These are phyloP conservation scores for Rhodamnia argentea DNA, from an alignment of 345 rosid genomes.

Conservation along the genomic window DNA sequence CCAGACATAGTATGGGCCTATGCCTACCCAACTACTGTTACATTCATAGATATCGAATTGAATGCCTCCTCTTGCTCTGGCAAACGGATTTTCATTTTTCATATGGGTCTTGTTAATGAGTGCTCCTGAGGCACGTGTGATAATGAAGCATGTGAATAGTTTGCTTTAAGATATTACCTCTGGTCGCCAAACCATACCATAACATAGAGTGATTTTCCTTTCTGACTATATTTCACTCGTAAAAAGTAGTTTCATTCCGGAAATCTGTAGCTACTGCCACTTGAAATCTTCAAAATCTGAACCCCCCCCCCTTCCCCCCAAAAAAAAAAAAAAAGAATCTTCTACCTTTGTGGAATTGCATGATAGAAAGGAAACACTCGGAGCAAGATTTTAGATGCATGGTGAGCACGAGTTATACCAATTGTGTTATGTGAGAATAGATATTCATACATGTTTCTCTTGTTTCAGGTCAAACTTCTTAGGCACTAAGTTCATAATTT, in stretches of 20 bases:
- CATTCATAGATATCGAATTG: background rate
- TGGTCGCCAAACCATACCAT: background rate
- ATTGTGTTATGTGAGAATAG: background rate
- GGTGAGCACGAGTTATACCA: background rate
- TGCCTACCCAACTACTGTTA: background rate
- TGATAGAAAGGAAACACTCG: background rate
- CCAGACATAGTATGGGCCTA: background rate
- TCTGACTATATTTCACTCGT: background rate
- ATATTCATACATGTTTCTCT: background rate
- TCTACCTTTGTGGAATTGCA: background rate
- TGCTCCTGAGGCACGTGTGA: background rate
- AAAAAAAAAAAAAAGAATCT: no score
- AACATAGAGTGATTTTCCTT: background rate
- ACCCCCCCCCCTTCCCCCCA: no score
- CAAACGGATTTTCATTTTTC: background rate
- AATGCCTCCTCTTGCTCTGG: background rate
- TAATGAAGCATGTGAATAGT: background rate
- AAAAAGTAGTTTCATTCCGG: background rate
- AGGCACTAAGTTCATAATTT: constrained; percentile 36
- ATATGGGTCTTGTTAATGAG: background rate
- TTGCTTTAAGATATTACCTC: background rate
- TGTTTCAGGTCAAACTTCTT: constrained; percentile 38
- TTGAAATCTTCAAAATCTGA: background rate
- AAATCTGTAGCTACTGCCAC: background rate
- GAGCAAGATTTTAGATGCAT: background rate